Evolutionary conservation across 306 rosid genomes (phyloP).

Genomic region (Gastrolobium villosum): DNA sequence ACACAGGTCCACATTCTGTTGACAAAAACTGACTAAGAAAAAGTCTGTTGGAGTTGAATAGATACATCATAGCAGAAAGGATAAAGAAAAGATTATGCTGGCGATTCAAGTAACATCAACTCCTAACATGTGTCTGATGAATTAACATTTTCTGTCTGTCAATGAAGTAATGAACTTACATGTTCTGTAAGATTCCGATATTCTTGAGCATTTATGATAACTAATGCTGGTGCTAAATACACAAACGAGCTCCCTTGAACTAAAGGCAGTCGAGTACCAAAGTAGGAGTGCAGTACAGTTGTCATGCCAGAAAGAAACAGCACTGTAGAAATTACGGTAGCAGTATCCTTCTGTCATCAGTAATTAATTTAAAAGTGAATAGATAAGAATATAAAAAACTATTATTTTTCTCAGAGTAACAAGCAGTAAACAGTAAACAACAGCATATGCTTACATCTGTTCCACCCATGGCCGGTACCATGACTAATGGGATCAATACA

Average conservation of each 20-base stretch:
- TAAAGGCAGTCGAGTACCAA: slow-evolving; percentile 92
- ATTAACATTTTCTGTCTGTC: slow-evolving; percentile 22
- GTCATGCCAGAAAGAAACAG: slow-evolving; percentile 89
- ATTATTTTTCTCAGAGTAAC: slow-evolving; percentile 34
- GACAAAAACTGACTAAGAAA: slow-evolving; percentile 20
- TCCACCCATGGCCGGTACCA: slow-evolving; percentile 96
- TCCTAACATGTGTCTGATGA: slow-evolving; percentile 29
- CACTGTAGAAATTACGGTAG: slow-evolving; percentile 89
- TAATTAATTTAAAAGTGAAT: slow-evolving; percentile 34
- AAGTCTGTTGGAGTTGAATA: neutral
- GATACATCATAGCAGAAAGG: slow-evolving; percentile 28
- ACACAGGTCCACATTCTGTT: slow-evolving; percentile 4
- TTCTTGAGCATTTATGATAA: slow-evolving; percentile 83
- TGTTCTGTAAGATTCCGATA: slow-evolving; percentile 90
- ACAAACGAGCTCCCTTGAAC: slow-evolving; percentile 99
- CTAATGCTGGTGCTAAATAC: slow-evolving; percentile 89
- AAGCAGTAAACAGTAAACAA: slow-evolving; percentile 44
- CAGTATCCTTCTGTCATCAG: slow-evolving; percentile 80
- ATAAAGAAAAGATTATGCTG: slow-evolving; percentile 6
- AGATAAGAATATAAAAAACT: slow-evolving; percentile 23
- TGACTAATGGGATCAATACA: slow-evolving; percentile 84
- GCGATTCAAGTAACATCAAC: slow-evolving; percentile 4
- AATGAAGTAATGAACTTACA: slow-evolving; percentile 68
- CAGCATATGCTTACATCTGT: slow-evolving; percentile 77
- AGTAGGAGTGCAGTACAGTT: slow-evolving; percentile 81